A percentile compares a stretch with the other conserved stretches of the same genome.
These are phyloP conservation scores for Schwanniomyces occidentalis DNA, from an alignment of 805 yeast species.

Conservation along the genomic window DNA sequence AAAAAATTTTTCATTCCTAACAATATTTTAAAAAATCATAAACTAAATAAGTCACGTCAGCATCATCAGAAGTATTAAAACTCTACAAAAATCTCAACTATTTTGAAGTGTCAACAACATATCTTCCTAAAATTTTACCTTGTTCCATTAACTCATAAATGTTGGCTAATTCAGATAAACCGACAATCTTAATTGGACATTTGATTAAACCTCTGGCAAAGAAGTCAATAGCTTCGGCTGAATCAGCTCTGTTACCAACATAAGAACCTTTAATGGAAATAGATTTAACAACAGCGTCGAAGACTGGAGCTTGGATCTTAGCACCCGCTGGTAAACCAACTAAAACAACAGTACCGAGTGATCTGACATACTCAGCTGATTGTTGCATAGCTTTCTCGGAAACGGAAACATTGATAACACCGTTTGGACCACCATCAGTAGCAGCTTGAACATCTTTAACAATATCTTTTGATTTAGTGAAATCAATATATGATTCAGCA, in stretches of 20 bases:
- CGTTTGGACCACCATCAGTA: conserved; percentile 77
- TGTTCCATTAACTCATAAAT: conserved; percentile 77
- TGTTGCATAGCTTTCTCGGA: conserved; percentile 66
- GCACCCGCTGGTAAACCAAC: conserved; percentile 85
- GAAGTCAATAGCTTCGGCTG: conserved; percentile 78
- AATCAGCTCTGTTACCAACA: conserved; percentile 88
- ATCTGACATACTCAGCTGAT: conserved; percentile 49
- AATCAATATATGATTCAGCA: conserved; percentile 64
- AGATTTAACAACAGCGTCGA: conserved; percentile 72
- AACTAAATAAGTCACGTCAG: too few relatives aligned
- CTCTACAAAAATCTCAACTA: too few relatives aligned
- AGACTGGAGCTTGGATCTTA: conserved; percentile 65
- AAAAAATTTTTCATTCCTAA: too few relatives aligned
- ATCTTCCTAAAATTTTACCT: conserved; percentile 86
- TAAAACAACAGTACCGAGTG: conserved; percentile 34
- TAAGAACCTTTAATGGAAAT: conserved; percentile 76
- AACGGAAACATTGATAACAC: conserved; percentile 73
- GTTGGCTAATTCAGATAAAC: conserved; percentile 66
- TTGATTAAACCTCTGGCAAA: conserved; percentile 69
- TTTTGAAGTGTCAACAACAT: conserved; percentile 77
- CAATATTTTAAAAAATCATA: too few relatives aligned
- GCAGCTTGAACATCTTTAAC: conserved; percentile 53
- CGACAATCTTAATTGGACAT: conserved; percentile 74
- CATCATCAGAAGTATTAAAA: too few relatives aligned
- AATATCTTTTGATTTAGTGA: conserved; percentile 54